Evolutionary conservation across 345 rosid species (phyloP).

Genomic region (Linum lewisii): DNA sequence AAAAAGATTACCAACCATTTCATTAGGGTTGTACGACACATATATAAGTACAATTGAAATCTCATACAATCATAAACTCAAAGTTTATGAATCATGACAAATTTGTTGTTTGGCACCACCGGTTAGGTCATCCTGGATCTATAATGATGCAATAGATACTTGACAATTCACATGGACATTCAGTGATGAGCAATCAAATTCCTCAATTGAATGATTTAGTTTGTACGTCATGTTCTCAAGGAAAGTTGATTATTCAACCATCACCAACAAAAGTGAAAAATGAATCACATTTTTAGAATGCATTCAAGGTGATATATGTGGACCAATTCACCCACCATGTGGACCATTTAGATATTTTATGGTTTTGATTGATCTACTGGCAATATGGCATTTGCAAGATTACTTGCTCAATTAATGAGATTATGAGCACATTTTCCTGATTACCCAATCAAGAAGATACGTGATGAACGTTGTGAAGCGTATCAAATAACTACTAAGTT

Average conservation of each 20-base stretch:
- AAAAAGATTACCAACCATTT: background rate
- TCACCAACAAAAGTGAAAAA: background rate
- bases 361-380: background rate
- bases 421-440: constrained; percentile 1
- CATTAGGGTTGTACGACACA: background rate
- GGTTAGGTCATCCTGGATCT: background rate
- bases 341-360: background rate
- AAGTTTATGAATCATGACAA: background rate
- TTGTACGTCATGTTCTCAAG: too few species aligned
- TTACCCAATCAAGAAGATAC: constrained; percentile 3
- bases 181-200: too few species aligned
- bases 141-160: background rate
- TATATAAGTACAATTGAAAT: background rate
- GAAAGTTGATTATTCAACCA: background rate
- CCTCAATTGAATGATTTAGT: too few species aligned
- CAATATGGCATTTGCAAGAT: background rate
- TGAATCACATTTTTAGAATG: background rate
- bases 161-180: too few species aligned
- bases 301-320: background rate
- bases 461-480: too few species aligned
- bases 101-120: background rate
- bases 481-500: too few species aligned
- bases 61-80: background rate
- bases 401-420: background rate
- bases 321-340: background rate